Base-by-base conservation (phyloP, 257 asterid species). In the Solanum dulcamara region DNA sequence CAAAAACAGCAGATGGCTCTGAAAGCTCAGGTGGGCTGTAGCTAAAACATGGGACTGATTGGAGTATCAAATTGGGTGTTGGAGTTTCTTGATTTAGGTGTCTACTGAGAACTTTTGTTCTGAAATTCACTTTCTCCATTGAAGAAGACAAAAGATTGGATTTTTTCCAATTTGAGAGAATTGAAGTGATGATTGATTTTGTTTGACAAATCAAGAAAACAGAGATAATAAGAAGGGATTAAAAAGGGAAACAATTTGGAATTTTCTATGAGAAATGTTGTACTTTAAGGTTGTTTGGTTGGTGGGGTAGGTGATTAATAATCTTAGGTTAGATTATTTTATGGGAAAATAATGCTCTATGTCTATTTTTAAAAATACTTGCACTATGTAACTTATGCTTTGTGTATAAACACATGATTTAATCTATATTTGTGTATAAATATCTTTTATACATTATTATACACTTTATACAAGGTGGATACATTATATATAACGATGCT, bases 11-110 rank as follows among this genome's bases (percentile, higher is more conserved):
- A 38, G 90, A 72, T 50, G 88, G 85, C 86, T 92, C 96, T 28
- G 93, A 88, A 14, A 89, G 86, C 88, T 96, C 98, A 75, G 98
- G 97, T 83, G 98, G 98, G 33, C 88, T 81, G 92, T 95, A 95
- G 87, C 92, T 89, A 74, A 95, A 89, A 84, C 99, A 96, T 62
- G 97, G 97, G 24, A 94, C 90, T 8, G 89, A 80, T 22, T 85
- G 86, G 5, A 72, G 89, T 70, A 84, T 87, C 30, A 85, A 79
- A 84, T 48, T 80, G 70, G 10, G 67, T 50, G 30, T 44, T 44
- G 81, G 86, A 42, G 80, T 83, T 87, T 60, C 72, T 87, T 85
- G 88, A 85, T 84, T 85, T 59, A 97, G 93, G 94, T 97, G 99
- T 71, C 93, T 85, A 86, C 86, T 80, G 6, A 95, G 85, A 72